Percentiles rank a stretch among this genome's conserved stretches.
These are phyloP conservation scores for Metschnikowia reukaufii DNA, from an alignment of 805 yeast species.

Conservation along the genomic window DNA sequence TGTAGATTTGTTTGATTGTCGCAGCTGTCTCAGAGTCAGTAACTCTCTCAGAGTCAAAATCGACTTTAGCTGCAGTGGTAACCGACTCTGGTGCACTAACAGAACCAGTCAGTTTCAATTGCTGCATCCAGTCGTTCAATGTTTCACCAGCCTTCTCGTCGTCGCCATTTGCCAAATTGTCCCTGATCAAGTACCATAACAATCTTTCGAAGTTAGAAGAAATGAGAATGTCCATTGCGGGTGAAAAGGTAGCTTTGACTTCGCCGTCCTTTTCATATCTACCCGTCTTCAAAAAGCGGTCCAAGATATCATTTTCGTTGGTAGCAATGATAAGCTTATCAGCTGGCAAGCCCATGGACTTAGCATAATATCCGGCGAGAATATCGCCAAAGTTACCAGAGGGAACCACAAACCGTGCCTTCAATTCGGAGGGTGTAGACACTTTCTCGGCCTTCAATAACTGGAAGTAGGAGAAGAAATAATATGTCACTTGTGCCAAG, in stretches of 20 bases:
- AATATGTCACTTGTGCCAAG: slow-evolving; percentile 95
- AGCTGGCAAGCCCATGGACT: slow-evolving; percentile 91
- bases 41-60: slow-evolving; percentile 79
- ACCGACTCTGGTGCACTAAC: slow-evolving; percentile 69
- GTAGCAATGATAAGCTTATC: slow-evolving; percentile 90
- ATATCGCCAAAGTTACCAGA: slow-evolving; percentile 99
- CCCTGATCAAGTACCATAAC: slow-evolving; percentile 88
- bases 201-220: slow-evolving; percentile 96
- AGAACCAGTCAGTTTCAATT: slow-evolving; percentile 73
- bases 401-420: slow-evolving; percentile 88
- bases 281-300: slow-evolving; percentile 88
- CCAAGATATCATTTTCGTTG: slow-evolving; percentile 90
- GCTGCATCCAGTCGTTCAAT: slow-evolving; percentile 72
- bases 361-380: slow-evolving; percentile 93
- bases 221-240: slow-evolving; percentile 97
- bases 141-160: slow-evolving; percentile 70
- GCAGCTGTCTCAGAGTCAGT: slow-evolving; percentile 73
- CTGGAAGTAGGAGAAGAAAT: slow-evolving; percentile 88
- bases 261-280: slow-evolving; percentile 71
- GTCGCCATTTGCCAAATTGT: slow-evolving; percentile 53
- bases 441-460: slow-evolving; percentile 39
- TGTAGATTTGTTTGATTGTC: slow-evolving; percentile 73
- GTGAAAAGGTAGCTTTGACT: slow-evolving; percentile 88
- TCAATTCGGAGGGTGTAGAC: slow-evolving; percentile 20
- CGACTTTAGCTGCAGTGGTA: slow-evolving; percentile 61